phyloP scores from a whole-genome alignment of 805 yeast genomes.

The Lipomyces sp. region DNA sequence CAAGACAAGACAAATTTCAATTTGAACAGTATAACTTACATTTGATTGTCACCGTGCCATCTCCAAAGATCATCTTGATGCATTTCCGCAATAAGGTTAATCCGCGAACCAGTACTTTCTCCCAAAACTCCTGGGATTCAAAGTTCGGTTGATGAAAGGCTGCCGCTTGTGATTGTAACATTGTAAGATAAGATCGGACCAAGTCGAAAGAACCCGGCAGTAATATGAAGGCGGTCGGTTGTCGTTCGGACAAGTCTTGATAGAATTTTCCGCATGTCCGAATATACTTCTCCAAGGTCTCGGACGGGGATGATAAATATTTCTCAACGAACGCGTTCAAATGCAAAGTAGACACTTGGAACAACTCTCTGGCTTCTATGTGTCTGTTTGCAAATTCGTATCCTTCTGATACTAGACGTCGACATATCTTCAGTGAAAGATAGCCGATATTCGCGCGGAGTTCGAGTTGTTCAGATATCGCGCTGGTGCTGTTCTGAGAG shows the following conservation, averaged over 20 bases:
- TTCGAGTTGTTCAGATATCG: constrained; percentile 36
- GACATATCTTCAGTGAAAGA: constrained; percentile 70
- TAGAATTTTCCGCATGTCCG: constrained; percentile 78
- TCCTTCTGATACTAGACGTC: constrained; percentile 70
- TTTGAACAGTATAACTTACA: constrained; percentile 12
- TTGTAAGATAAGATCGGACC: constrained; percentile 61
- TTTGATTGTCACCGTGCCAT: constrained; percentile 61
- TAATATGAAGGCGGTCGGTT: constrained; percentile 73
- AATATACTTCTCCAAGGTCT: constrained; percentile 66
- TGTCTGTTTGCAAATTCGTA: constrained; percentile 70
- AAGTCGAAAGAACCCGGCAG: constrained; percentile 67
- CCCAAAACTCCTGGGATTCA: constrained; percentile 72
- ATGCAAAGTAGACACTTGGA: constrained; percentile 61
- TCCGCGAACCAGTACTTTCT: constrained; percentile 61
- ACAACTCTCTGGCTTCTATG: constrained; percentile 62
- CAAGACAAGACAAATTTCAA: not conserved
- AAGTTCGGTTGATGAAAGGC: constrained; percentile 50
- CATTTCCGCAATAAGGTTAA: constrained; percentile 67
- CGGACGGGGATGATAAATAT: constrained; percentile 52
- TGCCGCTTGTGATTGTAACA: constrained; percentile 69
- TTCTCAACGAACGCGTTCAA: constrained; percentile 59
- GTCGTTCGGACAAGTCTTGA: constrained; percentile 59
- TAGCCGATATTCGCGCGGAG: constrained; percentile 71
- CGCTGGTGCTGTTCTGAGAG: not conserved
- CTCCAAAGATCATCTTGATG: constrained; percentile 63